Evolutionary conservation across 306 rosid genomes (phyloP).

Genomic region (Cicer arietinum): DNA sequence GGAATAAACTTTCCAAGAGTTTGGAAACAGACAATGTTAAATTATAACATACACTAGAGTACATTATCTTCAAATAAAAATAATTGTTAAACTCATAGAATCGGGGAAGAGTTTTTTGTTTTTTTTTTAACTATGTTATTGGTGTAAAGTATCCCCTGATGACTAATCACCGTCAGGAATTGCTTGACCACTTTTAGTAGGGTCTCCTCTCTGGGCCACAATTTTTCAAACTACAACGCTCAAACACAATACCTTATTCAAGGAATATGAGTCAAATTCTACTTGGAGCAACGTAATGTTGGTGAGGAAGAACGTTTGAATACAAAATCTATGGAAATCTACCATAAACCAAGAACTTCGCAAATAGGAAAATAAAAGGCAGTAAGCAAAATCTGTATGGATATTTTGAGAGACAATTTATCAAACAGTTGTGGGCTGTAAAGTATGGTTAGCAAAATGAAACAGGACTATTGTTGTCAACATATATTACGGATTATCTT

Average conservation of each 20-base stretch:
- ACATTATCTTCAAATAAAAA: neutral
- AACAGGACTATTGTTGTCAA: neutral
- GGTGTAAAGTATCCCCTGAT: too few relatives aligned
- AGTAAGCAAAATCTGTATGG: neutral
- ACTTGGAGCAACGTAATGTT: too few relatives aligned
- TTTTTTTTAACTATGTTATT: too few relatives aligned
- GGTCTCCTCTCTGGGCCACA: too few relatives aligned
- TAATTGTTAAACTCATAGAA: too few relatives aligned
- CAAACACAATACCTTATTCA: too few relatives aligned
- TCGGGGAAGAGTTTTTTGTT: too few relatives aligned
- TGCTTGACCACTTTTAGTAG: too few relatives aligned
- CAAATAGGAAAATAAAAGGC: neutral
- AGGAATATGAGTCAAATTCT: too few relatives aligned
- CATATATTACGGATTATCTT: neutral
- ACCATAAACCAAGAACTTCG: neutral
- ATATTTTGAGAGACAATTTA: neutral
- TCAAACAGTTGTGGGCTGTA: conserved; percentile 8
- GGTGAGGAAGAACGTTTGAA: too few relatives aligned
- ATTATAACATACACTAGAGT: neutral
- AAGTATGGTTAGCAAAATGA: conserved; percentile 7
- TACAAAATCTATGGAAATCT: neutral
- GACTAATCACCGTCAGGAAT: too few relatives aligned
- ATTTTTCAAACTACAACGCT: too few relatives aligned
- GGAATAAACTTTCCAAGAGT: conserved; percentile 13
- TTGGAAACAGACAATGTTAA: neutral